These are phyloP conservation scores for Fusarium drepaniforme DNA, from an alignment of 2,329 filamentous ascomycete species.

Conservation along the genomic window DNA sequence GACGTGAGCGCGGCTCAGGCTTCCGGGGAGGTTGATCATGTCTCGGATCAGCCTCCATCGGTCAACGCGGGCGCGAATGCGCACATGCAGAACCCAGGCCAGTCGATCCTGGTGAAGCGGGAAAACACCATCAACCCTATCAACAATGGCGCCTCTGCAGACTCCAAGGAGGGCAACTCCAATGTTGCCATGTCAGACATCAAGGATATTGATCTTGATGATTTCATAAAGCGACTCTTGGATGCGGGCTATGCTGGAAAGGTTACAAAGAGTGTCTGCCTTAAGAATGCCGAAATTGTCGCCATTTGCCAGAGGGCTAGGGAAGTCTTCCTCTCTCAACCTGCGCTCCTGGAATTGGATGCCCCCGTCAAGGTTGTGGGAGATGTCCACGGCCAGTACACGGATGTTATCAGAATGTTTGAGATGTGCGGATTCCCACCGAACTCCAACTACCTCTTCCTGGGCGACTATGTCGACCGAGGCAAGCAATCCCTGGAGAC, in stretches of 20 bases:
- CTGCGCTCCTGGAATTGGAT: constrained; percentile 89
- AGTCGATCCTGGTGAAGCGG: constrained; percentile 90
- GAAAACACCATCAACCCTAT: constrained; percentile 78
- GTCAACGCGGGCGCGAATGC: constrained; percentile 70
- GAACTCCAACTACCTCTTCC: constrained; percentile 99
- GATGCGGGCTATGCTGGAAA: constrained; percentile 97
- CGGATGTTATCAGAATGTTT: constrained; percentile 95
- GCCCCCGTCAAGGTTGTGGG: constrained; percentile 99
- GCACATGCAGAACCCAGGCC: constrained; percentile 77
- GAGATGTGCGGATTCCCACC: constrained; percentile 99
- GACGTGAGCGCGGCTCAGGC: constrained; percentile 85
- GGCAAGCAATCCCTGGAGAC: constrained; percentile 99
- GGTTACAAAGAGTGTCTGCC: constrained; percentile 95
- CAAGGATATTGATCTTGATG: constrained; percentile 93
- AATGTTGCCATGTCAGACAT: constrained; percentile 88
- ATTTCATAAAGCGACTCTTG: constrained; percentile 94
- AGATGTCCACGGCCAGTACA: constrained; percentile 99
- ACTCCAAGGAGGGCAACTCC: constrained; percentile 59
- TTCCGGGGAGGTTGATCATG: constrained; percentile 91
- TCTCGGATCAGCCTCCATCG: constrained; percentile 89
- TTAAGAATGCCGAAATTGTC: constrained; percentile 97
- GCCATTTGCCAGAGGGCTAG: constrained; percentile 91
- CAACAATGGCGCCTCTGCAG: constrained; percentile 59
- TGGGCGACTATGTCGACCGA: constrained; percentile 98
- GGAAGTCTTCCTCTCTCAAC: constrained; percentile 91